Conservation (phyloP, 371 early-diverging fungal genomes). For the Actinomucor elegans region DNA sequence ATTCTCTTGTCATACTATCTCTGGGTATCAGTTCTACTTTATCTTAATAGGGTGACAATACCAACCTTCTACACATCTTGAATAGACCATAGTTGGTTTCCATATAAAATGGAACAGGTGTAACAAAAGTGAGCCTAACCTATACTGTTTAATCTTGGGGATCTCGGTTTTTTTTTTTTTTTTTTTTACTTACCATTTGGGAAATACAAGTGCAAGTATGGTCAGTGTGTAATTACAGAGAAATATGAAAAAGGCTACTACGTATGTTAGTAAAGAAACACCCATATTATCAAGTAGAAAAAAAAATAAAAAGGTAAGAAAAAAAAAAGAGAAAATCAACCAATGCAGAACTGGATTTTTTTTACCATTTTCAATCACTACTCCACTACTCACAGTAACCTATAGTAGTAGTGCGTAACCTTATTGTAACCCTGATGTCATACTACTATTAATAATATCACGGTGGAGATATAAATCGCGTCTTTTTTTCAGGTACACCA, state of each 20-base stretch:
- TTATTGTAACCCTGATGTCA: too few relatives aligned
- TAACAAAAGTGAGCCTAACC: constrained; percentile 43
- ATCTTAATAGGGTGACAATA: too few relatives aligned
- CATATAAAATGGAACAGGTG: constrained; percentile 46
- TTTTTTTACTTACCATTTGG: constrained; percentile 39
- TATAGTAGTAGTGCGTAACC: too few relatives aligned
- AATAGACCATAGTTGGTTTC: constrained; percentile 52
- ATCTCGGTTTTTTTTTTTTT: neutral
- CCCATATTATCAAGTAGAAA: constrained; percentile 27
- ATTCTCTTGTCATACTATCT: constrained; percentile 36
- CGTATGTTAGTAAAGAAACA: constrained; percentile 46
- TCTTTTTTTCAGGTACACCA: neutral
- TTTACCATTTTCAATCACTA: too few relatives aligned
- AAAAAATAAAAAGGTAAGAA: constrained; percentile 6
- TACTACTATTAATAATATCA: too few relatives aligned
- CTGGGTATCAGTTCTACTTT: too few relatives aligned
- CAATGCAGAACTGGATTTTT: too few relatives aligned
- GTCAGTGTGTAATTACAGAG: constrained; percentile 39
- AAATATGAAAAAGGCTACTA: constrained; percentile 45
- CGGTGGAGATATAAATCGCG: neutral
- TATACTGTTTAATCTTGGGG: neutral
- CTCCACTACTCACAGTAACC: too few relatives aligned
- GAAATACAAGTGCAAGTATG: constrained; percentile 30
- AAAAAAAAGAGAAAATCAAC: neutral
- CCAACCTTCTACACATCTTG: constrained; percentile 41